A percentile compares a stretch with the other conserved stretches of the same genome.
Conservation (phyloP, 1,139 yeast species). For the Yamadazyma oceani region DNA sequence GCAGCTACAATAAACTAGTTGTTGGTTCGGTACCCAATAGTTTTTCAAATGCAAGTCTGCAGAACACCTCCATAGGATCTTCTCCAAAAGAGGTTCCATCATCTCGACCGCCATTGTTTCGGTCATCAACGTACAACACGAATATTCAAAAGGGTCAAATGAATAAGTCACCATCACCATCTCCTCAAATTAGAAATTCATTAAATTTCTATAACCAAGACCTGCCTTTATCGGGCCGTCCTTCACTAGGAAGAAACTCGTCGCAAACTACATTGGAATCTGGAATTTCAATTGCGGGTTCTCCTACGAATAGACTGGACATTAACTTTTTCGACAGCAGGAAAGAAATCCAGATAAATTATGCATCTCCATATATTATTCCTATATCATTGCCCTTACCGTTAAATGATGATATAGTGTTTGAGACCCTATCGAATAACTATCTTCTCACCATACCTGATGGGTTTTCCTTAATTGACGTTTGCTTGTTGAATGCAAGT, state of each 20-base stretch:
- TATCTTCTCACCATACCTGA: constrained; percentile 48
- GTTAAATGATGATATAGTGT: constrained; percentile 40
- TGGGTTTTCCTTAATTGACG: constrained; percentile 50
- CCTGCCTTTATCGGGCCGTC: constrained; percentile 18
- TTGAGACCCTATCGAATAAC: constrained; percentile 42
- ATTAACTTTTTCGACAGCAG: constrained; percentile 8
- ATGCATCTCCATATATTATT: constrained; percentile 45
- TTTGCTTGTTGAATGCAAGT: constrained; percentile 59
- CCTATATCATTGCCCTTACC: constrained; percentile 46
- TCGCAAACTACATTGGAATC: constrained; percentile 44
- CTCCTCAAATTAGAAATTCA: constrained; percentile 15
- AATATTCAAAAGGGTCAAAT: constrained; percentile 4
- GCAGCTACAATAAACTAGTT: constrained; percentile 14
- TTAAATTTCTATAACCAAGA: constrained; percentile 13
- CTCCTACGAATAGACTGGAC: constrained; percentile 12
- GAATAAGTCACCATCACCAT: constrained; percentile 20
- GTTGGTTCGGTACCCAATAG: constrained; percentile 21
- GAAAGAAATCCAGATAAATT: constrained; percentile 18
- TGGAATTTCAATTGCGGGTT: constrained; percentile 18
- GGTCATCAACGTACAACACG: constrained; percentile 22
- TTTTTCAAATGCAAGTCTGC: constrained; percentile 5
- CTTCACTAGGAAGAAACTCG: constrained; percentile 30
- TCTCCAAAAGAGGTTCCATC: constrained; percentile 27
- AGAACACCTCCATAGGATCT: constrained; percentile 19
- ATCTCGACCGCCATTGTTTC: constrained; percentile 20